A percentile compares a stretch with the other conserved stretches of the same genome.
phyloP scores from a whole-genome alignment of 768 basidiomycete species.

The Russula sp. region DNA sequence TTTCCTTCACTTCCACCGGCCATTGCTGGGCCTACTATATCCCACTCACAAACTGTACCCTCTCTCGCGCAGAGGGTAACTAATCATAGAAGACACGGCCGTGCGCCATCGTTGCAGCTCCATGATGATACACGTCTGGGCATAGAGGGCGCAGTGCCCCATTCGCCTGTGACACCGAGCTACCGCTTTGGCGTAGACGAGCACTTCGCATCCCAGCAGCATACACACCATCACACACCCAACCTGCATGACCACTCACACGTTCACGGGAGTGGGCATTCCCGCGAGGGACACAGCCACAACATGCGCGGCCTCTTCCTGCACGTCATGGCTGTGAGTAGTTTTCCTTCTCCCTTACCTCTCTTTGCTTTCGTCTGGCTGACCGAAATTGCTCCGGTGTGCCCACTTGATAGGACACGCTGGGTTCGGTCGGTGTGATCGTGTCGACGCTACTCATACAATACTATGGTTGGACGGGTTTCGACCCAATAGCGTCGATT shows the following conservation, averaged over 20 bases:
- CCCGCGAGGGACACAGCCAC: constrained; percentile 86
- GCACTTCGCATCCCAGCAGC: constrained; percentile 50
- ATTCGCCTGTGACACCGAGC: constrained; percentile 62
- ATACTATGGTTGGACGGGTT: constrained; percentile 97
- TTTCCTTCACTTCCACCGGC: constrained; percentile 27
- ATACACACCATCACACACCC: constrained; percentile 36
- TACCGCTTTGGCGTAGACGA: constrained; percentile 56
- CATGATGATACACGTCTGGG: constrained; percentile 15
- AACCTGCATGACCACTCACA: constrained; percentile 54
- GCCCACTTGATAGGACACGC: constrained; percentile 63
- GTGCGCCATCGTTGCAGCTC: constrained; percentile 28
- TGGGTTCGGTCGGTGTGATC: constrained; percentile 97
- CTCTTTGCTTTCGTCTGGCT: constrained; percentile 20
- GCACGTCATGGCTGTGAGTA: constrained; percentile 84
- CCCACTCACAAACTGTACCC: constrained; percentile 25
- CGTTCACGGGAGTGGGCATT: constrained; percentile 41
- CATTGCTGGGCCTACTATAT: constrained; percentile 33
- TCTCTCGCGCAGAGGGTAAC: constrained; percentile 2
- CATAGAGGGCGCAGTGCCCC: constrained; percentile 29
- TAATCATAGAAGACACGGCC: constrained; percentile 15
- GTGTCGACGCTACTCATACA: constrained; percentile 94
- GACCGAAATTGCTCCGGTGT: background rate
- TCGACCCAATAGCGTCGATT: constrained; percentile 95
- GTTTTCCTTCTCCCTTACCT: constrained; percentile 34
- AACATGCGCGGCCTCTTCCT: constrained; percentile 99